Conservation (phyloP, 2,329 filamentous ascomycete species). For the Cladophialophora chaetospira region DNA sequence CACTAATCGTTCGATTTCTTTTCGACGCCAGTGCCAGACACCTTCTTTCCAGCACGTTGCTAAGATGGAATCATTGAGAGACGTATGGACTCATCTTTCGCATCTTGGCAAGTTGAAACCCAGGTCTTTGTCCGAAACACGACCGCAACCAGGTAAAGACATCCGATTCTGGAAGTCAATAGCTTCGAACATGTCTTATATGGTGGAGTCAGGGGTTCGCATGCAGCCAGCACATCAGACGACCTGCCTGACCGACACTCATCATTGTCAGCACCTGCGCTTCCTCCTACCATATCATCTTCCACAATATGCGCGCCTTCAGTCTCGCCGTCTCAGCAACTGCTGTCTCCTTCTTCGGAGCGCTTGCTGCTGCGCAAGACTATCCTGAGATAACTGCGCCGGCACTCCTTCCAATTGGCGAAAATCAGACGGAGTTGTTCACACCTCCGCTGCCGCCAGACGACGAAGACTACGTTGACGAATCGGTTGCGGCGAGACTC, state of each 20-base stretch:
- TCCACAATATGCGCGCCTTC: neutral
- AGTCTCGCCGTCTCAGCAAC: neutral
- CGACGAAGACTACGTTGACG: constrained; percentile 5
- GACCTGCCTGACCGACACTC: neutral
- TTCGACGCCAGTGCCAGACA: no score
- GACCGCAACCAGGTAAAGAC: neutral
- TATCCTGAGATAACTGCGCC: constrained; percentile 3
- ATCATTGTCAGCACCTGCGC: neutral
- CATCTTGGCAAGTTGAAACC: no score
- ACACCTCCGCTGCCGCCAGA: constrained; percentile 3
- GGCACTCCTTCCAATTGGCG: neutral
- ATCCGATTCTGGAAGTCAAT: neutral
- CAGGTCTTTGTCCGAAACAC: neutral
- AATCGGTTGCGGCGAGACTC: neutral
- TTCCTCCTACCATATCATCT: neutral
- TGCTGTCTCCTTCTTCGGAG: neutral
- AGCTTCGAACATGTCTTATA: neutral
- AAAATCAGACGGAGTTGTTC: neutral
- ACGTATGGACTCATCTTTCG: no score
- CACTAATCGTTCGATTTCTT: no score
- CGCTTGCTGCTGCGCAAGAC: neutral
- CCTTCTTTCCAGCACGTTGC: no score
- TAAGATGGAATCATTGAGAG: no score
- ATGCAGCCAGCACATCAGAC: neutral
- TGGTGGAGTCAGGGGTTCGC: neutral